Conservation (phyloP, 2,329 filamentous ascomycete genomes). For the Aspergillus ochraceus region DNA sequence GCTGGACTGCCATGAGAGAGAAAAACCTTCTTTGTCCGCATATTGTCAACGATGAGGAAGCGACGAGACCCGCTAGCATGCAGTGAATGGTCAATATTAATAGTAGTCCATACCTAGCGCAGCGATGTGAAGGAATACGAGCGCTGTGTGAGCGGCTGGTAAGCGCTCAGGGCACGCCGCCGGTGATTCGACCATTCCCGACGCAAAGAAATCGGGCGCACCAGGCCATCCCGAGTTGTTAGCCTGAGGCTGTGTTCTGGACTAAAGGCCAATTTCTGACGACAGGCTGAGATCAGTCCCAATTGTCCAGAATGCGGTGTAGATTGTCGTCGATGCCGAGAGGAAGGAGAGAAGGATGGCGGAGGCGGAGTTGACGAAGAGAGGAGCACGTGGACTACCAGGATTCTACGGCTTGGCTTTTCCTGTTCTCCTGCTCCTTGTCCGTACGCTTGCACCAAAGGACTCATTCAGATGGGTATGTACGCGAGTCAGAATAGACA, state of each 20-base stretch:
- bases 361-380: background rate
- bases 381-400: background rate
- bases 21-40: background rate
- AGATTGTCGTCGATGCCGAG: background rate
- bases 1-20: background rate
- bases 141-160: background rate
- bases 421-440: background rate
- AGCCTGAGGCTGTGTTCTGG: slow-evolving; percentile 17
- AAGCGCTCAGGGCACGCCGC: background rate
- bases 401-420: background rate
- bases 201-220: background rate
- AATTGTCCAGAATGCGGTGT: background rate
- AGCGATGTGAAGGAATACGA: background rate
- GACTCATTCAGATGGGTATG: slow-evolving; percentile 25
- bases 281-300: background rate
- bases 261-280: background rate
- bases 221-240: background rate
- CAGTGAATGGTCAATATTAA: background rate
- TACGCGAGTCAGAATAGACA: slow-evolving; percentile 27
- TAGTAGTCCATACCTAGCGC: background rate
- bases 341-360: background rate
- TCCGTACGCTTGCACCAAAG: slow-evolving; percentile 2
- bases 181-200: background rate
- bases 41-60: background rate
- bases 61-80: background rate